Percentiles rank a stretch among this genome's conserved stretches.
These are phyloP conservation scores for Sphenostylis stenocarpa DNA, from an alignment of 306 rosid genomes.

Conservation along the genomic window DNA sequence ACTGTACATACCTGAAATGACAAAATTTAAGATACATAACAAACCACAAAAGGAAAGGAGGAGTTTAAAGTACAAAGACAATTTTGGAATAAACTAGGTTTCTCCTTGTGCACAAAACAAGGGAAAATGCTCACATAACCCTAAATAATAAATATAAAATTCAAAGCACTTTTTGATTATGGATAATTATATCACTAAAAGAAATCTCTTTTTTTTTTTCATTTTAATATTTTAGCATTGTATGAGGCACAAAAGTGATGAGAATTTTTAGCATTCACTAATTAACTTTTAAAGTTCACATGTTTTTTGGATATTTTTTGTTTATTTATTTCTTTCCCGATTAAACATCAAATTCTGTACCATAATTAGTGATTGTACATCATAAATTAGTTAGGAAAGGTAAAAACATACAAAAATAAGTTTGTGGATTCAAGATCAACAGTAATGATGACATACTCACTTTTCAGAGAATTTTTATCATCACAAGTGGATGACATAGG, in stretches of 20 bases:
- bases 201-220: not conserved
- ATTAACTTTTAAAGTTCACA: slow-evolving; percentile 4
- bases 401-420: slow-evolving; percentile 3
- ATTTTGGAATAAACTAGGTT: slow-evolving; percentile 13
- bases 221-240: slow-evolving; percentile 2
- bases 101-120: slow-evolving; percentile 24
- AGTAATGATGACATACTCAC: slow-evolving; percentile 51
- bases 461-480: slow-evolving; percentile 72
- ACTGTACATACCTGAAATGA: slow-evolving; percentile 70
- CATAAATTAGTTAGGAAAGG: slow-evolving; percentile 16
- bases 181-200: slow-evolving; percentile 23
- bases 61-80: slow-evolving; percentile 3
- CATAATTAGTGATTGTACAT: slow-evolving; percentile 2
- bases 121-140: slow-evolving; percentile 11
- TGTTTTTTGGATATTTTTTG: not conserved
- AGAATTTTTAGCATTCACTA: slow-evolving; percentile 1
- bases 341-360: slow-evolving; percentile 5
- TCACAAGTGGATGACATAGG: slow-evolving; percentile 70
- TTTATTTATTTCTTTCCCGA: slow-evolving; percentile 5
- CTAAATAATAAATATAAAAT: slow-evolving; percentile 22
- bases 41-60: slow-evolving; percentile 10
- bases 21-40: slow-evolving; percentile 26
- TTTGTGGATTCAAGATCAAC: slow-evolving; percentile 24
- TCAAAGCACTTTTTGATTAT: slow-evolving; percentile 1
- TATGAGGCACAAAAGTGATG: slow-evolving; percentile 13